Base-by-base conservation (phyloP, 805 yeast genomes). In the Kazachstania bromeliacearum region DNA sequence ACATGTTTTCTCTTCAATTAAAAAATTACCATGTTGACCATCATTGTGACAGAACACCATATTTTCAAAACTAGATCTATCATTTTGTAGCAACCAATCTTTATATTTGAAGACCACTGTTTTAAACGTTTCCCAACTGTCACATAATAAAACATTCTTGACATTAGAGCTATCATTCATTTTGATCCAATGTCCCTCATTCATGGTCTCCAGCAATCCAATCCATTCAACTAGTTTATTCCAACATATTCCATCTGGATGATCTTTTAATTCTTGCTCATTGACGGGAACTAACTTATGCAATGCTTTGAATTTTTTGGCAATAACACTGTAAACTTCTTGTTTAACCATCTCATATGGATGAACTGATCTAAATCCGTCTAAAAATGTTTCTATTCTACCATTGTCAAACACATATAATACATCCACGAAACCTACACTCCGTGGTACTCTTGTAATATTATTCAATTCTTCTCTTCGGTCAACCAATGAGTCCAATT, bases 41-140 rank as follows among this genome's bases (percentile, higher is more conserved):
- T 88, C 97, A 53, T 89, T 89, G 59, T 88, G 97, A 48, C 95
- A 85, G 53, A 88, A 88, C 18, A 72, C 82, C 44, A 81, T 64
- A 14, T 35, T 13, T 10, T 37, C 13, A 21, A 36, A 35, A 20
- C 37, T 31, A 1, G 25, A 27, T 10, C 12, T 7, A 20, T 45
- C 42, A 15, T 31, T 23, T 13, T 22, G 8, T 16, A 36, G 66
- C 13, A 88, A 59, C 85, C 87, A 83, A 2, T 64, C 56, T 37
- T 68, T 67, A 58, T 85, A 87, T 28, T 51, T 54, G 1, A 47
- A 48, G 5, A 81, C 57, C 16, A 66, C 50, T 3, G 48, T 37
- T 43, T 70, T 66, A 46, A 82, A 80, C 17, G 60, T 50, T 1
- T 46, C 52, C 64, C 79, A 74, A 23, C 66, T 33, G 23, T 31